phyloP scores from a whole-genome alignment of 345 rosid genomes.

The Eucalyptus curtisii region DNA sequence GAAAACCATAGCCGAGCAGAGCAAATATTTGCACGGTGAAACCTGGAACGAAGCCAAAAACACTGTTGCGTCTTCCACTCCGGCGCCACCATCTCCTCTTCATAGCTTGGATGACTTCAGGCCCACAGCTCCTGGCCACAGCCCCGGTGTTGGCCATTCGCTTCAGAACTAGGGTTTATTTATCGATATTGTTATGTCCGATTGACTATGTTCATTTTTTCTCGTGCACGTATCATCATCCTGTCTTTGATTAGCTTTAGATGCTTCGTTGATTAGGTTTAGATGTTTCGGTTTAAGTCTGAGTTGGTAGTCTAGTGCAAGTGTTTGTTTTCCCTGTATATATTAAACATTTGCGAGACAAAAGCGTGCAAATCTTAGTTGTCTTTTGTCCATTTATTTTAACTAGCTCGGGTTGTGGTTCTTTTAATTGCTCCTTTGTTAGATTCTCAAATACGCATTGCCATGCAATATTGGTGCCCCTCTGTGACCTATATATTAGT shows the following conservation, averaged over 20 bases:
- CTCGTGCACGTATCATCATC: not conserved
- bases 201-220: not conserved
- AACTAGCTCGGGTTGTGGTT: not conserved
- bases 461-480: not conserved
- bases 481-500: not conserved
- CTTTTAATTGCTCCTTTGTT: not conserved
- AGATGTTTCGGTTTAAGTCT: not conserved
- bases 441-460: not conserved
- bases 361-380: not conserved
- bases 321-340: not conserved
- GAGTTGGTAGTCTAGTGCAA: not conserved
- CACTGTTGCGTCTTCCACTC: not conserved
- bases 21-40: not conserved
- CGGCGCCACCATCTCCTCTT: not conserved
- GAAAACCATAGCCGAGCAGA: not conserved
- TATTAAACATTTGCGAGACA: not conserved
- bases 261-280: not conserved
- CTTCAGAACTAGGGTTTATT: not conserved
- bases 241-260: not conserved
- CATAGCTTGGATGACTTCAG: not conserved
- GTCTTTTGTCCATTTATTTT: not conserved
- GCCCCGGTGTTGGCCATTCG: not conserved
- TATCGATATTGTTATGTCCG: not conserved
- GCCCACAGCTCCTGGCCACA: not conserved
- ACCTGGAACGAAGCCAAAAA: not conserved